These are phyloP conservation scores for Croton laevigatus DNA, from an alignment of 441 rosid species.

Conservation along the genomic window DNA sequence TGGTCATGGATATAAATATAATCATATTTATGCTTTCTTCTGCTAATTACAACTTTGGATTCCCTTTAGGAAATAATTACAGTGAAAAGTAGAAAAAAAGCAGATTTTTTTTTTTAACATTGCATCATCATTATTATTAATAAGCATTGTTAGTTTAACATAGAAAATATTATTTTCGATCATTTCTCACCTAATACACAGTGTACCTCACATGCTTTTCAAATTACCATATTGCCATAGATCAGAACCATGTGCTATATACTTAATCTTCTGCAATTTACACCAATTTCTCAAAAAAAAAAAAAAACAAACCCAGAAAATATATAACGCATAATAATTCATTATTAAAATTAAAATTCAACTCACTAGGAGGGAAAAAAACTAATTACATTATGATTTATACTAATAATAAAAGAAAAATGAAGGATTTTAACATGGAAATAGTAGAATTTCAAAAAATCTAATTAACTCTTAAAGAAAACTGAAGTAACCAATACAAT, in stretches of 20 bases:
- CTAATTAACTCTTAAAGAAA: conserved; percentile 16
- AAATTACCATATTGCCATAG: conserved; percentile 21
- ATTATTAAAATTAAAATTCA: not conserved
- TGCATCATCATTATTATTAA: conserved; percentile 10
- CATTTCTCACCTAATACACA: conserved; percentile 19
- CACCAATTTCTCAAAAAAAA: not conserved
- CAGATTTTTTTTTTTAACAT: conserved; percentile 21
- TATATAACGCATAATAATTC: not conserved
- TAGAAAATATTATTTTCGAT: conserved; percentile 19
- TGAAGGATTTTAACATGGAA: conserved; percentile 16
- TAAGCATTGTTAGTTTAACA: conserved; percentile 25
- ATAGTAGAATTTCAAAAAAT: not conserved
- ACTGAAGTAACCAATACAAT: conserved; percentile 31
- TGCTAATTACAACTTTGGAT: conserved; percentile 4
- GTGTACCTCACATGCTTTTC: conserved; percentile 33
- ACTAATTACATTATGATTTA: conserved; percentile 22
- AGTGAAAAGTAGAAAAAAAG: conserved; percentile 17
- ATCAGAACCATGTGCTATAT: conserved; percentile 22
- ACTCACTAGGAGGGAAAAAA: not conserved
- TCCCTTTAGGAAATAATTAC: conserved; percentile 12
- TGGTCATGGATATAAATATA: not conserved
- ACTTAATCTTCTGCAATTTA: too few relatives aligned
- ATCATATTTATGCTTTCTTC: not conserved
- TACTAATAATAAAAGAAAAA: not conserved
- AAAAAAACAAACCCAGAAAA: not conserved